Base-by-base conservation (phyloP, 1,284 basidiomycete genomes). In the Ustilago trichophora region DNA sequence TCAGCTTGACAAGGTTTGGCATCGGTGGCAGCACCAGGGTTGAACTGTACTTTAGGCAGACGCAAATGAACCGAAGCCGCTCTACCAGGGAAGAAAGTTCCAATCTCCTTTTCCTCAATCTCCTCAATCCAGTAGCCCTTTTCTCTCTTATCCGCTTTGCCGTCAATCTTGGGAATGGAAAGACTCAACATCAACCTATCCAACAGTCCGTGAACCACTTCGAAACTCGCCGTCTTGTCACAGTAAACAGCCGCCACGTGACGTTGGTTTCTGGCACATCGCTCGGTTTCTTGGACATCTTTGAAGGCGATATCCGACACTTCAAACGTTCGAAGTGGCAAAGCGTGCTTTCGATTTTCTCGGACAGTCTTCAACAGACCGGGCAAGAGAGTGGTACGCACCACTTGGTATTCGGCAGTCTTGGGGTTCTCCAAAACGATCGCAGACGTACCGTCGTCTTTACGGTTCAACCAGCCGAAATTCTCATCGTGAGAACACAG, bases 401-500 rank as follows among this genome's bases (percentile, higher is more conserved):
- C 93, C 62, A 98, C 91, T 83, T 98, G 95, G 85, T 96, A 98
- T 83, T 98, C 96, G 68, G 93, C 87, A 33, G 95, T 93, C 83
- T 97, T 97, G 2, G 95, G 95, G 83, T 99, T 99, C 55, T 90
- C 93, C 64, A 98, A 91, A 55, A 90, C 90, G 69, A 98, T 89
- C 9, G 91, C 95, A 29, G 87, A 86, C 41, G 87, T 87, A 25
- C 89, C 89, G 63, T 92, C 89, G 82, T 98, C 95, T 43, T 85
- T 82, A 57, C 89, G 89, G 83, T 96, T 94, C 66, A 99, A 85
- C 85, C 89, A 94, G 43, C 87, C 89, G 80, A 96, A 99, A 84
- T 98, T 98, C 83, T 99, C 95, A 82, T 98, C 95, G 81, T 95
- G 92, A 16, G 93, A 95, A 84, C 96, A 98, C 90, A 98, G 85